Conservation (phyloP, 495 filamentous ascomycete genomes). For the Chaetomium fimeti region DNA sequence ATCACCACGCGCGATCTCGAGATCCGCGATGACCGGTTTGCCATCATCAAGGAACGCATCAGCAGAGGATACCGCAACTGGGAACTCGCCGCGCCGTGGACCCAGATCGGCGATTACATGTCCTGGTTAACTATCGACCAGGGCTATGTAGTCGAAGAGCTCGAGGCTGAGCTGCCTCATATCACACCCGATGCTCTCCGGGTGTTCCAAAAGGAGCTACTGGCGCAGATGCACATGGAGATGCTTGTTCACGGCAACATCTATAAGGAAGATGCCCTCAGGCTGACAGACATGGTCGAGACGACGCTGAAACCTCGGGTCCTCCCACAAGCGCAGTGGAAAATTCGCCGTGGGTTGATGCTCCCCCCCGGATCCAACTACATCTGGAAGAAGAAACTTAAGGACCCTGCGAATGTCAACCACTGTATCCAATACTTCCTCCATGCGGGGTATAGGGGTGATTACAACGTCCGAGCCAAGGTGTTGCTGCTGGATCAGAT, state of each 20-base stretch:
- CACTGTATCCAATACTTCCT: conserved; percentile 93
- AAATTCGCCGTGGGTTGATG: conserved; percentile 70
- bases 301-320: conserved; percentile 70
- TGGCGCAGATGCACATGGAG: conserved; percentile 85
- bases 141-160: conserved; percentile 78
- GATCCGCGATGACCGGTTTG: conserved; percentile 78
- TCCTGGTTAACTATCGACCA: conserved; percentile 74
- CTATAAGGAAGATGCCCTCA: conserved; percentile 91
- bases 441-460: conserved; percentile 69
- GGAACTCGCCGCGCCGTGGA: conserved; percentile 82
- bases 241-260: conserved; percentile 88
- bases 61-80: conserved; percentile 75
- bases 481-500: conserved; percentile 84
- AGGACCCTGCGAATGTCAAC: conserved; percentile 92
- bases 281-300: conserved; percentile 79
- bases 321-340: conserved; percentile 77
- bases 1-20: conserved; percentile 81
- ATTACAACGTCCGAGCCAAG: conserved; percentile 68
- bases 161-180: conserved; percentile 69
- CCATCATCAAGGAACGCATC: conserved; percentile 86
- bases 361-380: conserved; percentile 79
- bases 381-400: conserved; percentile 73
- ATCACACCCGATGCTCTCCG: conserved; percentile 73
- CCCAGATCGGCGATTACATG: conserved; percentile 83
- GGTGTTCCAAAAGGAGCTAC: conserved; percentile 73